These are phyloP conservation scores for Solanum dulcamara DNA, from an alignment of 257 asterid species.

Conservation along the genomic window DNA sequence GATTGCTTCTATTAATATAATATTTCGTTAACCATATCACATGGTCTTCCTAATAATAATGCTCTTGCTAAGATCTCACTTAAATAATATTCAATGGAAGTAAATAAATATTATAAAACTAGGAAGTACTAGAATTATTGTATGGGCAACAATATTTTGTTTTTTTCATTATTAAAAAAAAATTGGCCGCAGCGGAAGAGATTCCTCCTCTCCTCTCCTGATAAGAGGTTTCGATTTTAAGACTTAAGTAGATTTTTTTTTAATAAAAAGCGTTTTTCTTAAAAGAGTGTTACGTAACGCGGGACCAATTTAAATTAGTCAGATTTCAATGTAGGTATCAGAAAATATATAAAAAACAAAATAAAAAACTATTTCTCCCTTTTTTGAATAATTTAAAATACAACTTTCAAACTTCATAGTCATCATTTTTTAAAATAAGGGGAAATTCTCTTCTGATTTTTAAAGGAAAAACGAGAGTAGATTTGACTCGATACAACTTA, in stretches of 20 bases:
- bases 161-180: background rate
- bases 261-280: no score
- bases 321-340: no score
- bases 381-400: no score
- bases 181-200: background rate
- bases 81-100: background rate
- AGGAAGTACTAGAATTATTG: background rate
- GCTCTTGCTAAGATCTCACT: background rate
- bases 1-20: background rate
- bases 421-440: background rate
- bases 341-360: no score
- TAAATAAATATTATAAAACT: background rate
- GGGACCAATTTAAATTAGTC: no score
- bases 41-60: background rate
- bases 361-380: no score
- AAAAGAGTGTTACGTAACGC: no score
- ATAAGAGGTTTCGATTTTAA: no score
- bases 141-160: background rate
- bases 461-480: background rate
- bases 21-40: background rate
- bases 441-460: background rate
- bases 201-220: no score
- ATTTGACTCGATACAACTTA: fast-evolving
- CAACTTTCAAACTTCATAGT: background rate
- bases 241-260: no score